Evolutionary conservation across 2,329 filamentous ascomycete genomes (phyloP).

Genomic region (Xylaria hypoxylon): DNA sequence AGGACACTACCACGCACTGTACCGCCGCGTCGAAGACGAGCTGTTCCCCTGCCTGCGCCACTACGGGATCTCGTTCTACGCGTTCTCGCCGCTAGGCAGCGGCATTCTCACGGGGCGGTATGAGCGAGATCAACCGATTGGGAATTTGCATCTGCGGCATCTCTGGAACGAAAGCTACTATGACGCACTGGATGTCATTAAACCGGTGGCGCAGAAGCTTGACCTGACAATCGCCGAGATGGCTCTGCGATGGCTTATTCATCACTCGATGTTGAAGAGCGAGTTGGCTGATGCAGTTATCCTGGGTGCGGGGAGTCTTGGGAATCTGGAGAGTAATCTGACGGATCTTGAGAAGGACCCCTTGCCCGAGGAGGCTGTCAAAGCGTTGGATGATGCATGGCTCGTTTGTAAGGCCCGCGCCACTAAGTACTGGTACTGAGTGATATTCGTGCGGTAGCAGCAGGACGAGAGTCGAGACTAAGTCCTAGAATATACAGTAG

Average conservation of each 20-base stretch:
- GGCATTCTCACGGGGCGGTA: conserved; percentile 35
- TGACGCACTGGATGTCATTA: conserved; percentile 43
- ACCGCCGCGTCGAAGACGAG: conserved; percentile 56
- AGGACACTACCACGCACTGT: conserved; percentile 61
- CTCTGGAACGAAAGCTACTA: conserved; percentile 30
- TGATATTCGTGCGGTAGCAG: not conserved
- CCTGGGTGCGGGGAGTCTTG: conserved; percentile 51
- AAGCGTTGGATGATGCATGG: conserved; percentile 32
- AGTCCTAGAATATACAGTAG: too few relatives aligned
- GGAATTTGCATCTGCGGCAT: conserved; percentile 22
- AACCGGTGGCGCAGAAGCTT: conserved; percentile 48
- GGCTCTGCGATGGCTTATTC: conserved; percentile 56
- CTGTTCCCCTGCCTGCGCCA: conserved; percentile 58
- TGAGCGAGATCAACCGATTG: conserved; percentile 14
- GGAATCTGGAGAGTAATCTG: conserved; percentile 54
- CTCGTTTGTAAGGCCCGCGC: conserved; percentile 21
- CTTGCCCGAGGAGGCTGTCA: conserved; percentile 47
- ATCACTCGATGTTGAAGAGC: conserved; percentile 51
- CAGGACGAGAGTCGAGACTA: not conserved
- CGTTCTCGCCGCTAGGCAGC: conserved; percentile 51
- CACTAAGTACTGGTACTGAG: conserved; percentile 16
- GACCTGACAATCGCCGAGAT: conserved; percentile 54
- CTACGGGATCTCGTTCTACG: conserved; percentile 58
- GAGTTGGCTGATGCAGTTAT: conserved; percentile 53
- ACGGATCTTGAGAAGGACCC: conserved; percentile 54